Evolutionary conservation across 164 flowering plant species (phyloP), one percentile per base, ranked within the genome.

Genomic region (Chimonanthus salicifolius): DNA sequence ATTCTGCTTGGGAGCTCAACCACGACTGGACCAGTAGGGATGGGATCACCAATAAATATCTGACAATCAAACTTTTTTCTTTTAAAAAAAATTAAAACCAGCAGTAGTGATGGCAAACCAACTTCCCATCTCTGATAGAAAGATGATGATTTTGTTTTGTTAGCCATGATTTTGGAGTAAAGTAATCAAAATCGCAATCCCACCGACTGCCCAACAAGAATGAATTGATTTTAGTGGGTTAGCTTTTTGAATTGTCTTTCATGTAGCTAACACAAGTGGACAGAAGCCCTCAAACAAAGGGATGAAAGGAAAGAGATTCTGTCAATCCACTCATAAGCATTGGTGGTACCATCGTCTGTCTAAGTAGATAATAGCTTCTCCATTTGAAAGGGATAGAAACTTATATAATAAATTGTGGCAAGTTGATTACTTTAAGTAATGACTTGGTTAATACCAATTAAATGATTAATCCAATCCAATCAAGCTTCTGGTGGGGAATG

Each of bases 71-170:
- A 33, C 33, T 1, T 33, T 33, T 33, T 33, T 33, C 33, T 33
- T 33, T 33, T 33, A 0, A 33, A 33, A 33, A 1, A 1, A 33
- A 33, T 33, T 54, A 54, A 54, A 54, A 54, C 16, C n/a, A 54
- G 16, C 1, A 67, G 71, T 64, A 74, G 65, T 58, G 68, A 74
- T 71, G 74, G 75, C 60, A 74, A 54, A 21, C 58, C 74, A 72
- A 48, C 64, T 58, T 75, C 69, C 49, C 67, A 72, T 68, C 80
- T 71, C 60, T 49, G 16, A 54, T 54, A 48, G 50, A 71, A 78
- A 74, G 60, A 78, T 78, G 74, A 47, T 78, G 77, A 67, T 67
- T 60, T 73, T 76, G 71, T 70, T 78, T 73, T 78, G 66, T 69
- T 69, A 7, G 71, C 58, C 62, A 51, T 69, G 13, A 69, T 51